Evolutionary conservation across 352 stramenopile genomes (phyloP), one percentile per base, ranked within the genome.

Genomic region (Globisporangium orthogonon): DNA sequence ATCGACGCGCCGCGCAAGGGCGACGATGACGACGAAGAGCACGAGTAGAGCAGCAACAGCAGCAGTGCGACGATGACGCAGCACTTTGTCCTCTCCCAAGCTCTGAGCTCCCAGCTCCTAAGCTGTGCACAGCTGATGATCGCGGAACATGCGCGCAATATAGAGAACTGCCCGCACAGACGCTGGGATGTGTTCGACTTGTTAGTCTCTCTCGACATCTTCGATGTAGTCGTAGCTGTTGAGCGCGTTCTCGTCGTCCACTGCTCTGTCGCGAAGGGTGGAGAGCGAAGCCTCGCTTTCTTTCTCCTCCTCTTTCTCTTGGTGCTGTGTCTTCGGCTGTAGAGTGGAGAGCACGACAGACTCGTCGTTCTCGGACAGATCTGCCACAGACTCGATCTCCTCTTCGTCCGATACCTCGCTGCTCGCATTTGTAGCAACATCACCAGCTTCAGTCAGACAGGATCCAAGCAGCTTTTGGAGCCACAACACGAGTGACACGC

Each of bases 221-320:
- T 92, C 78, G 43, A 94, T 85, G 73, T 94, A 91, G 56, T 91
- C 84, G 62, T 92, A 92, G 65, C 73, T 83, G 55, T 94, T 86
- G 40, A 94, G 76, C 41, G 70, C 79, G 63, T 86, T 73, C 69
- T 87, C 71, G 47, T 56, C 79, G 2, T 72, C 67, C 43, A 92
- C 78, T 5, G 63, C 43, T 18, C 51, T 78, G 54, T 94, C 84
- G 17, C 52, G 30, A 11, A 31, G 15, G 33, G 65, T 55, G 40
- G 40, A 7, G 7, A 31, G 44, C 2, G n/a, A 18, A 41, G 52
- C 23, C 10, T 52, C 43, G 40, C 50, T 45, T 4, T 53, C 31
- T 3, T 54, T 48, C 47, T 30, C 39, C 15, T 52, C 41, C 3
- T 62, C 54, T 3, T 50, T n/a, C 4, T 59, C 29, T 2, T 29